Base-by-base conservation (phyloP, 257 asterid genomes). In the Solanum gandarillasii region DNA sequence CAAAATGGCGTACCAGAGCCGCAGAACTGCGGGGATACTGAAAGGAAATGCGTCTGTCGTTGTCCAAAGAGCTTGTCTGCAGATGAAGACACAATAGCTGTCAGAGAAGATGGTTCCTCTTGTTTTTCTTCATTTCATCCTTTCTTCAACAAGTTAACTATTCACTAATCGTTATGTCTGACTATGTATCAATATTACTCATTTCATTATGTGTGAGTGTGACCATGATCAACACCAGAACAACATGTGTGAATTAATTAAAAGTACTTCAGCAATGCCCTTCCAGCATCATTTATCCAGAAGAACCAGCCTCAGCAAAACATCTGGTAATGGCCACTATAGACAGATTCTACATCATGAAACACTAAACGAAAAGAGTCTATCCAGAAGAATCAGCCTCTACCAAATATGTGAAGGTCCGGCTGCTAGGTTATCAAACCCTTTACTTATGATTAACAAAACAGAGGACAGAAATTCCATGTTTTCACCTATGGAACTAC, bases 51-150 rank as follows among this genome's bases (percentile, higher is more conserved):
- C 93, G 92, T 87, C 89, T 94, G 85, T 94, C 98, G 76, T 93
- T 97, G 70, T 96, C 98, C 84, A 90, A 91, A 90, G 84, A 90
- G 88, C 93, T 92, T 12, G 95, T 83, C 99, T 97, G 96, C 92
- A 89, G 18, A 87, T 87, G 87, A 88, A 83, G 48, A 89, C 79
- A 84, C 84, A 73, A 89, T 90, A 38, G 41, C 16, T 5, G 12
- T 81, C 38, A 81, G 85, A 81, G 68, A 81, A 46, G 41, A 46
- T 46, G 68, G 85, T 27, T 79, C 39, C 85, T 46, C 68, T 81
- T 27, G 68, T 9, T 78, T 41, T 39, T 79, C n/a, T 43, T 79
- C 20, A 14, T 27, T 46, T 46, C 67, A 43, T 46, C 85, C 65
- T 25, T 79, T 46, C 16, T 10, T 58, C 18, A 48, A 82, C 85